phyloP scores from a whole-genome alignment of 2,329 filamentous ascomycete genomes.

The Curvularia spicifera region DNA sequence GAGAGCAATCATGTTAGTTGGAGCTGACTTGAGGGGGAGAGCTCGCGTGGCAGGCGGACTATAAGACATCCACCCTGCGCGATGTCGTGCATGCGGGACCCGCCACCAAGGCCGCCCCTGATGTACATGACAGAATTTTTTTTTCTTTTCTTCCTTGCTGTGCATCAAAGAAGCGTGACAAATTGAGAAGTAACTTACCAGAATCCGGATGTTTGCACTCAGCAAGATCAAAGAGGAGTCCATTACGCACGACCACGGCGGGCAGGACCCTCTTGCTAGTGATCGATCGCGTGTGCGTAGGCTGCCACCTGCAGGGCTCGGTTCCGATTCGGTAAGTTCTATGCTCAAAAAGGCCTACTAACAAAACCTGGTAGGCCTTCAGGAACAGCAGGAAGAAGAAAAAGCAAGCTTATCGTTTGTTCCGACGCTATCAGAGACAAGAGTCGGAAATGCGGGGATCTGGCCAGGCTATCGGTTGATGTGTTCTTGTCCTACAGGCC shows the following conservation, averaged over 20 bases:
- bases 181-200: slow-evolving; percentile 49
- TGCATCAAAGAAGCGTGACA: slow-evolving; percentile 32
- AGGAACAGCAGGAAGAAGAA: slow-evolving; percentile 25
- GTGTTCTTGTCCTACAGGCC: slow-evolving; percentile 55
- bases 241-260: slow-evolving; percentile 44
- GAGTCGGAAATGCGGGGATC: slow-evolving; percentile 35
- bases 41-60: slow-evolving; percentile 36
- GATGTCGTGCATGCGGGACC: slow-evolving; percentile 37
- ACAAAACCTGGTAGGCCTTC: slow-evolving; percentile 26
- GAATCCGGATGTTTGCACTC: slow-evolving; percentile 57
- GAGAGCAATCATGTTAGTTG: slow-evolving; percentile 47
- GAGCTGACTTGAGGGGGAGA: slow-evolving; percentile 25
- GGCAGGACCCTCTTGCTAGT: slow-evolving; percentile 24
- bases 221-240: slow-evolving; percentile 55
- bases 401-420: slow-evolving; percentile 39
- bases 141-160: slow-evolving; percentile 20
- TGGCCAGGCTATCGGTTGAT: slow-evolving; percentile 48
- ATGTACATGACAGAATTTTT: slow-evolving; percentile 30
- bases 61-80: slow-evolving; percentile 40
- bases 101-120: slow-evolving; percentile 32
- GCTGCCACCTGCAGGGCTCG: slow-evolving; percentile 37
- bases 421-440: slow-evolving; percentile 29
- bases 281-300: slow-evolving; percentile 38
- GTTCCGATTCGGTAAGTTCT: slow-evolving; percentile 28
- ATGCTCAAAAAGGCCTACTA: slow-evolving; percentile 37